Percentiles rank a stretch among this genome's conserved stretches.
Evolutionary conservation across 805 yeast species (phyloP).

Genomic region (Candida gorgasii): DNA sequence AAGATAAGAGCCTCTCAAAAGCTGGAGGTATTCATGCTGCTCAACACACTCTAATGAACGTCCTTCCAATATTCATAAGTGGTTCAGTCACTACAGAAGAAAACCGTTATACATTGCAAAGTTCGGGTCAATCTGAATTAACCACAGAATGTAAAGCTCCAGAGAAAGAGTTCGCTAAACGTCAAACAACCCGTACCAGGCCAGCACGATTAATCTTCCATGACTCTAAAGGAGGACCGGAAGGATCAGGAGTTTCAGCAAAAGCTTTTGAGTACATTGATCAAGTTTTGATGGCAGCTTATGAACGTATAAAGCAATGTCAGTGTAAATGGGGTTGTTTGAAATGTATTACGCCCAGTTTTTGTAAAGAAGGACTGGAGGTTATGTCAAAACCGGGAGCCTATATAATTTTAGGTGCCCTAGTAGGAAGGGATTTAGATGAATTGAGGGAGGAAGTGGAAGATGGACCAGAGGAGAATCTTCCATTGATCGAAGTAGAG

Average conservation of each 20-base stretch:
- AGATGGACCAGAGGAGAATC: slow-evolving; percentile 74
- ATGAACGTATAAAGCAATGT: slow-evolving; percentile 62
- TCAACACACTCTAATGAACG: slow-evolving; percentile 83
- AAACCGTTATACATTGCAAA: slow-evolving; percentile 26
- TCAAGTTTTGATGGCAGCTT: slow-evolving; percentile 60
- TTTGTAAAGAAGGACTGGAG: slow-evolving; percentile 76
- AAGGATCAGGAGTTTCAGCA: slow-evolving; percentile 77
- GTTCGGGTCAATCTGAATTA: slow-evolving; percentile 55
- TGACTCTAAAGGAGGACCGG: slow-evolving; percentile 79
- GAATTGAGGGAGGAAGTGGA: slow-evolving; percentile 45
- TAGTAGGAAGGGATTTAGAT: slow-evolving; percentile 57
- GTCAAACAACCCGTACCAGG: slow-evolving; percentile 69
- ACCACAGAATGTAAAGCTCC: slow-evolving; percentile 97
- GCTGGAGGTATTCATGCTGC: slow-evolving; percentile 98
- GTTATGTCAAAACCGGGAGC: slow-evolving; percentile 92
- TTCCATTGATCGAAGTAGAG: slow-evolving; percentile 70
- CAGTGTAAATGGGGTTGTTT: slow-evolving; percentile 79
- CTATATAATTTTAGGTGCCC: slow-evolving; percentile 58
- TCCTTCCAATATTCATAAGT: slow-evolving; percentile 70
- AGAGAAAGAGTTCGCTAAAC: slow-evolving; percentile 85
- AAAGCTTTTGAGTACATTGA: slow-evolving; percentile 81
- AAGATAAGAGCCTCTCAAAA: slow-evolving; percentile 57
- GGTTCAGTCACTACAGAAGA: slow-evolving; percentile 58
- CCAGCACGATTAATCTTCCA: slow-evolving; percentile 86
- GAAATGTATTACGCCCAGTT: slow-evolving; percentile 78